Percentiles rank a stretch among this genome's conserved stretches.
Evolutionary conservation across 1,284 basidiomycete genomes (phyloP).

Genomic region (Vanrija sp.): DNA sequence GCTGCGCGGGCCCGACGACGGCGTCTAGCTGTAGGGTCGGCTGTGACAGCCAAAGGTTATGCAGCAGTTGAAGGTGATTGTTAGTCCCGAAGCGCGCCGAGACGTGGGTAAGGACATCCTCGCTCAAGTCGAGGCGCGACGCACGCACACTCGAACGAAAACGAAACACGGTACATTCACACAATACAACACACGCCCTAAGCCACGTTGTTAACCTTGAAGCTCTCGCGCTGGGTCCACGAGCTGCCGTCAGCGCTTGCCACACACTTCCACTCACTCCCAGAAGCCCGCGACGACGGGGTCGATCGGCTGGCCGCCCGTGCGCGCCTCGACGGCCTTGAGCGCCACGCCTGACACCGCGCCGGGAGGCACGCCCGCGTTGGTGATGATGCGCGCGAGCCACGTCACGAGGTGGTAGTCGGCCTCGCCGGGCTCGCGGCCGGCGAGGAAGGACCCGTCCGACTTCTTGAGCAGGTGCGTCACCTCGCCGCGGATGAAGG

Average conservation of each 20-base stretch:
- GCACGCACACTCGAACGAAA: no score
- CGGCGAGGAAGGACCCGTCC: conserved; percentile 29
- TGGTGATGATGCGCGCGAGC: conserved; percentile 41
- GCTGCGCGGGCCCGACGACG: no score
- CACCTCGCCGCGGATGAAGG: conserved; percentile 35
- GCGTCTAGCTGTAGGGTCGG: no score
- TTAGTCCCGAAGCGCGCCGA: no score
- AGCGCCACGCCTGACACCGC: conserved; percentile 25
- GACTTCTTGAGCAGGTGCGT: conserved; percentile 38
- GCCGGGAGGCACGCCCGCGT: conserved; percentile 35
- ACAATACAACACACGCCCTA: no score
- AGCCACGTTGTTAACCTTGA: no score
- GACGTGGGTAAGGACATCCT: no score
- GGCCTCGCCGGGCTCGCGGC: conserved; percentile 33
- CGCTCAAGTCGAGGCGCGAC: no score
- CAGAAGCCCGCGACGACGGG: conserved; percentile 41
- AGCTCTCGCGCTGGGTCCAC: no score
- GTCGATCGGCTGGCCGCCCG: conserved; percentile 38
- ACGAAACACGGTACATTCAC: no score
- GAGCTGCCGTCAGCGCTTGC: conserved; percentile 14
- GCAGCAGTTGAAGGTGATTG: no score
- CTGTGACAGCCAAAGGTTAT: no score
- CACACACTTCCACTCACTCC: conserved; percentile 42
- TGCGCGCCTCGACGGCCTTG: conserved; percentile 30
- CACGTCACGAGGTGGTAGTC: conserved; percentile 49